Conservation (phyloP, 768 basidiomycete genomes). For the Phlebiopsis gigantea region DNA sequence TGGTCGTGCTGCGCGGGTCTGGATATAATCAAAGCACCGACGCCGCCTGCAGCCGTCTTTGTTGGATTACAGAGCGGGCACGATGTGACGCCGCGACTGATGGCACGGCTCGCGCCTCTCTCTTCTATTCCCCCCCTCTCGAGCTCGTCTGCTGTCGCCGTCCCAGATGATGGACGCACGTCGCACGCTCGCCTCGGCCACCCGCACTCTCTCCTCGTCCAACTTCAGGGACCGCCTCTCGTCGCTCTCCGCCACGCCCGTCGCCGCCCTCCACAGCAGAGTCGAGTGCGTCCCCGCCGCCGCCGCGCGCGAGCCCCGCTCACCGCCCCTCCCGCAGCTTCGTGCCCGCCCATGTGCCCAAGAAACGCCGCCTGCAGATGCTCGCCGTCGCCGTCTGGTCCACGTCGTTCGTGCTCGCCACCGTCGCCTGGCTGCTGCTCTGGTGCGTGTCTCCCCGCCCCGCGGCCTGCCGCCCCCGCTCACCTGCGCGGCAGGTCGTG, state of each 20-base stretch:
- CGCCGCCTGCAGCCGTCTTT: too few species aligned
- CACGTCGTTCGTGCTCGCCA: conserved; percentile 64
- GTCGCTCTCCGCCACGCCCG: conserved; percentile 32
- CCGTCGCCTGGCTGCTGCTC: conserved; percentile 68
- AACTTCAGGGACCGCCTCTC: conserved; percentile 59
- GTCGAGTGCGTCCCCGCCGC: conserved; percentile 50
- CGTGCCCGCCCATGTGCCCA: conserved; percentile 81
- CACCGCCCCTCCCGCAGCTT: conserved; percentile 44
- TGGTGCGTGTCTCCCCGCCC: conserved; percentile 52
- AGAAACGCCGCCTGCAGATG: conserved; percentile 83
- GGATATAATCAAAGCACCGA: too few species aligned
- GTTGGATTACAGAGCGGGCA: too few species aligned
- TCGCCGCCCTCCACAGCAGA: conserved; percentile 63
- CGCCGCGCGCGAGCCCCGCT: background rate
- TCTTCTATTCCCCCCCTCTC: background rate
- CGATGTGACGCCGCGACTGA: too few species aligned
- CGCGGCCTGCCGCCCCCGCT: background rate
- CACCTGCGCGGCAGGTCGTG: conserved; percentile 54
- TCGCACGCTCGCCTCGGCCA: conserved; percentile 30
- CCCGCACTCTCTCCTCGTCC: conserved; percentile 53
- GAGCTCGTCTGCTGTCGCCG: background rate
- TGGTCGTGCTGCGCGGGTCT: too few species aligned
- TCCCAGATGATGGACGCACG: conserved; percentile 29
- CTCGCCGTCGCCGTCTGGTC: conserved; percentile 87
- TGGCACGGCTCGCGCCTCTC: background rate